These are phyloP conservation scores for Candida railenensis DNA, from an alignment of 805 yeast genomes.

Conservation along the genomic window DNA sequence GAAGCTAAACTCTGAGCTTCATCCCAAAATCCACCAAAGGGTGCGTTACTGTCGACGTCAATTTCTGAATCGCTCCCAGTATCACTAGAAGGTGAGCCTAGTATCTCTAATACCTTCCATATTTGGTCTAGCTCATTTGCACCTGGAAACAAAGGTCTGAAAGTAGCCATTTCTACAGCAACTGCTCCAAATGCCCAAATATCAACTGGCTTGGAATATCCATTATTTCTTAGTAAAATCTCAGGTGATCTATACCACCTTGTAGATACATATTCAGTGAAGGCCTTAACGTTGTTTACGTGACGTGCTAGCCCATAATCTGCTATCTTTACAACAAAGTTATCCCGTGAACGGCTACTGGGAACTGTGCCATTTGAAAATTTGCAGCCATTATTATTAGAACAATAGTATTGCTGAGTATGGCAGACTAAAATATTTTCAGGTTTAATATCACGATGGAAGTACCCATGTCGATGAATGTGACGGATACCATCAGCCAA, in stretches of 20 bases:
- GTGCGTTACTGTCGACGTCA: slow-evolving; percentile 19
- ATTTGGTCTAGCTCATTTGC: slow-evolving; percentile 75
- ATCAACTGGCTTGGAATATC: slow-evolving; percentile 70
- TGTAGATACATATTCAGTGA: slow-evolving; percentile 77
- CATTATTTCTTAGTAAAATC: slow-evolving; percentile 60
- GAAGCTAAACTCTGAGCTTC: slow-evolving; percentile 55
- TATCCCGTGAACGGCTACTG: slow-evolving; percentile 33
- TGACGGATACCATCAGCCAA: slow-evolving; percentile 76
- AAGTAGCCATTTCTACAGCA: slow-evolving; percentile 69
- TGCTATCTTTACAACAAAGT: slow-evolving; percentile 69
- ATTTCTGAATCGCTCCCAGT: slow-evolving; percentile 7
- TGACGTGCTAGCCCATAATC: slow-evolving; percentile 80
- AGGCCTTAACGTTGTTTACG: slow-evolving; percentile 49
- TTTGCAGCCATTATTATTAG: slow-evolving; percentile 23
- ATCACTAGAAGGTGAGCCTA: slow-evolving; percentile 68
- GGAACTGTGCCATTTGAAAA: slow-evolving; percentile 31
- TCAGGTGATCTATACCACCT: slow-evolving; percentile 89
- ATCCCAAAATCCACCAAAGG: slow-evolving; percentile 75
- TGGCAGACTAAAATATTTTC: slow-evolving; percentile 81
- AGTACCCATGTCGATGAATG: slow-evolving; percentile 66
- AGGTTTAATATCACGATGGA: slow-evolving; percentile 92
- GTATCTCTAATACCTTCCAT: slow-evolving; percentile 58
- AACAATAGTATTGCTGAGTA: slow-evolving; percentile 47
- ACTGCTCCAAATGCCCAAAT: slow-evolving; percentile 87
- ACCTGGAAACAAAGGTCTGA: slow-evolving; percentile 84